Percentiles rank a stretch among this genome's conserved stretches.
phyloP scores from a whole-genome alignment of 345 rosid species.

The Citrus sp. region DNA sequence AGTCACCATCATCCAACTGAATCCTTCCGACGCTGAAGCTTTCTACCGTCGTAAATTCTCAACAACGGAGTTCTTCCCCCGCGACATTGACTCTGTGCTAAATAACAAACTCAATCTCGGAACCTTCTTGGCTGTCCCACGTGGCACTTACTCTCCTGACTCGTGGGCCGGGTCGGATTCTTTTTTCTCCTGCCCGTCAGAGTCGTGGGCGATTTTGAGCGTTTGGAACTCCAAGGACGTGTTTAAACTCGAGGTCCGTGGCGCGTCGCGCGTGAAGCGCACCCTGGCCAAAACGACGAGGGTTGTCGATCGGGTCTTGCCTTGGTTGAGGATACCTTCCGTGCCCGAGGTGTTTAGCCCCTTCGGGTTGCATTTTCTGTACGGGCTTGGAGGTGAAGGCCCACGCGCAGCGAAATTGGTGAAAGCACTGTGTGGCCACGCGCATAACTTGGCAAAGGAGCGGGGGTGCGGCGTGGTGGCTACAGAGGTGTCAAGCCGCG shows the following conservation, averaged over 20 bases:
- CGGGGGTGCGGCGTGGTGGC: conserved; percentile 73
- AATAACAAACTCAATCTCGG: conserved; percentile 70
- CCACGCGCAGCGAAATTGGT: conserved; percentile 58
- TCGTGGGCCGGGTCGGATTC: conserved; percentile 60
- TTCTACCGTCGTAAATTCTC: conserved; percentile 76
- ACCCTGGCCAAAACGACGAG: conserved; percentile 63
- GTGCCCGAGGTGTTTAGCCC: conserved; percentile 81
- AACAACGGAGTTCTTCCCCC: conserved; percentile 93
- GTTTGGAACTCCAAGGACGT: conserved; percentile 87
- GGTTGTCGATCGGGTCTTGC: conserved; percentile 61
- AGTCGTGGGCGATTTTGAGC: conserved; percentile 83
- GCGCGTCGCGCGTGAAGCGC: conserved; percentile 53
- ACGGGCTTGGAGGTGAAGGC: conserved; percentile 94
- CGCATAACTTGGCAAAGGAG: conserved; percentile 78
- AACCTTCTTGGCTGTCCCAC: conserved; percentile 78
- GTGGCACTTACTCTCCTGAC: conserved; percentile 22
- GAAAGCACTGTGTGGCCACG: conserved; percentile 66
- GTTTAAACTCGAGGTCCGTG: conserved; percentile 72
- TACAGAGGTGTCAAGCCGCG: conserved; percentile 67
- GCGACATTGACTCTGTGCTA: conserved; percentile 83
- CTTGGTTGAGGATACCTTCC: conserved; percentile 76
- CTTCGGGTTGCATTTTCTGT: conserved; percentile 75
- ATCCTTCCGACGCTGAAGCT: conserved; percentile 55
- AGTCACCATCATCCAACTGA: conserved; percentile 46
- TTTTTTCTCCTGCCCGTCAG: conserved; percentile 71